Base-by-base conservation (phyloP, 108 stramenopile species). In the Skeletonema marinoi region DNA sequence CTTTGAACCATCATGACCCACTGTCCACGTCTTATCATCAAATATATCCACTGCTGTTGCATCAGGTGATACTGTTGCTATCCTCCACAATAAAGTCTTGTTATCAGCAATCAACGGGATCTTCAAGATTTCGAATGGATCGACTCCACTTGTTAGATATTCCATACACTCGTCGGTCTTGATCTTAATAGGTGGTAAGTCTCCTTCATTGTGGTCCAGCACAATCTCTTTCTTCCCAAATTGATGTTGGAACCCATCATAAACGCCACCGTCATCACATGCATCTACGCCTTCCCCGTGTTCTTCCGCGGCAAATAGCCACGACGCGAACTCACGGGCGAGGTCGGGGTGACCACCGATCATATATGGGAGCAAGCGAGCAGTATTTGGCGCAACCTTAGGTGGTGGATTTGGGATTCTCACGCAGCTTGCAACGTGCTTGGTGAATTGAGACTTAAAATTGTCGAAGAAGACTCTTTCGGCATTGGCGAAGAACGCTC, bases 151-250 rank as follows among this genome's bases (percentile, higher is more conserved):
- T 31, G 46, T 19, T 4, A 66, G 66, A 41, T 44, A 66, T 19
- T 41, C n/a, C 41, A 66, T 7, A 44, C 66, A 66, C 41, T 66
- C 41, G 38, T 66, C 42, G 19, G 38, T 19, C 6, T 21, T 66
- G 10, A 66, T 44, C 8, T 10, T 44, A 35, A 44, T 44, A 1
- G 41, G 41, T 13, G 33, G 33, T 4, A 35, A 4, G 33, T 65
- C 35, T 17, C 35, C 33, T 3, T 19, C 35, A 35, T 39, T 65
- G 66, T 44, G 30, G 25, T 25, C 19, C 8, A 4, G 14, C 41
- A 44, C 46, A 66, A 8, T 29, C 3, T 30, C 17, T 29, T 19
- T 5, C 44, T 4, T 29, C 33, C 41, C 39, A 25, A 66, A 21
- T 66, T 44, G 9, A 19, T 19, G 39, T 46, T 66, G 66, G 17